Base-by-base conservation (phyloP, 2,329 filamentous ascomycete species). In the Leptographium lundbergii region DNA sequence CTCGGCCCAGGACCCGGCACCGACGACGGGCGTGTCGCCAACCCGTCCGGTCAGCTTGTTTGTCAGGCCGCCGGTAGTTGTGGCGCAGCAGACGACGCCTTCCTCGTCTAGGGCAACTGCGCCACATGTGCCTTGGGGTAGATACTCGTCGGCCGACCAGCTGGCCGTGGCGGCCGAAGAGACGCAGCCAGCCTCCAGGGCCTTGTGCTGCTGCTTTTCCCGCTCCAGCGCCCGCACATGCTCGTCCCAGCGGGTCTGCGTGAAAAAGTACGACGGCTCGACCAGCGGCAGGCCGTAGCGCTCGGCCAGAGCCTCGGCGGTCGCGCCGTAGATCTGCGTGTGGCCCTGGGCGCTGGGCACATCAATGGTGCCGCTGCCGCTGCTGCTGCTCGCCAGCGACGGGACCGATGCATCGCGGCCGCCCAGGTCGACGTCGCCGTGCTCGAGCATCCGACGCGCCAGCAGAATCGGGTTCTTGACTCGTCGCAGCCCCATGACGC, bases 1-100 rank as follows among this genome's bases (percentile, higher is more conserved):
- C 69, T 95, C 91, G 0, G 91, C 89, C 89, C 90, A 96, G 70
- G 91, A 96, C 0, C 91, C 91, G 0, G 90, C 87, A 0, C 91
- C 91, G 0, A 91, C 74, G 0, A 86, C 87, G 0, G 91, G 90
- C 13, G 91, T 96, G 68, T 96, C 91, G 0, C 91, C 91, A 63
- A 95, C 86, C 24, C 91, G 77, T 0, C 90, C 91, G 0, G 88
- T 88, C 58, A 92, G 73, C 74, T 96, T 96, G 69, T 96, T 96
- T 25, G 91, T 96, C 70, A 95, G 69, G 0, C 91, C 91, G 6
- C 91, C 91, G 0, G 82, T 85, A 66, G 79, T 84, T 3, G 82
- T 85, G 0, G 81, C 82, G n/a, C 70, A 76, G 64, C 88, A 91
- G 3, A 95, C 71, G 4, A 87, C 82, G 0, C 90, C 90, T 48